phyloP scores from a whole-genome alignment of 2,329 filamentous ascomycete genomes.

The Boeremia lycopersici region DNA sequence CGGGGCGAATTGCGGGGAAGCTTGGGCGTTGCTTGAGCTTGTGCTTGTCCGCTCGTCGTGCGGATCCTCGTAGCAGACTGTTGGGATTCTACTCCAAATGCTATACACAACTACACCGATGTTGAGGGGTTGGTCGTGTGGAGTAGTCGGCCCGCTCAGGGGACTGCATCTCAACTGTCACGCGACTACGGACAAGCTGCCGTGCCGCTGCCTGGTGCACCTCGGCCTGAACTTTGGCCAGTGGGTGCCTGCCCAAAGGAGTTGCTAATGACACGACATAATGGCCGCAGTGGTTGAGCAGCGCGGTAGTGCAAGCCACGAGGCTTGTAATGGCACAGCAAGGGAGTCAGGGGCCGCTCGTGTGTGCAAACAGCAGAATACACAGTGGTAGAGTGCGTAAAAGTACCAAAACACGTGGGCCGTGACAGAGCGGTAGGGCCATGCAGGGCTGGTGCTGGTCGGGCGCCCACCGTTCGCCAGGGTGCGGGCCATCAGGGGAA shows the following conservation, averaged over 20 bases:
- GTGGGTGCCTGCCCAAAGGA: not conserved
- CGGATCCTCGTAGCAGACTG: too few species aligned
- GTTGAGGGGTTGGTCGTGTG: not conserved
- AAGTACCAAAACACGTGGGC: too few species aligned
- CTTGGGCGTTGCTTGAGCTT: not conserved
- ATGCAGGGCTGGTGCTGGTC: not conserved
- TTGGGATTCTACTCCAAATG: too few species aligned
- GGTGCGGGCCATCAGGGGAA: constrained; percentile 4
- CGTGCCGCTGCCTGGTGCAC: not conserved
- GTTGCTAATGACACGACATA: not conserved
- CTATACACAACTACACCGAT: too few species aligned
- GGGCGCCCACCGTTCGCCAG: not conserved
- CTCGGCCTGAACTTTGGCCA: not conserved
- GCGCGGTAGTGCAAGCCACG: constrained; percentile 12
- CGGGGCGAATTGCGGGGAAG: constrained; percentile 16
- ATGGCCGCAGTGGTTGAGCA: not conserved
- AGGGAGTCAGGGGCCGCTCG: not conserved
- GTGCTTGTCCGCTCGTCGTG: not conserved
- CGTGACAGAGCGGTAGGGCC: too few species aligned
- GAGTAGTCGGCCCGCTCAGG: not conserved
- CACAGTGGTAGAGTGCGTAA: not conserved
- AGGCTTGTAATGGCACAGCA: not conserved
- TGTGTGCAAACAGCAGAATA: not conserved
- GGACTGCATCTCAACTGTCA: not conserved
- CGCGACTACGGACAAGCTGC: not conserved